phyloP scores from a whole-genome alignment of 768 basidiomycete genomes.

The Phlebiopsis gigantea region DNA sequence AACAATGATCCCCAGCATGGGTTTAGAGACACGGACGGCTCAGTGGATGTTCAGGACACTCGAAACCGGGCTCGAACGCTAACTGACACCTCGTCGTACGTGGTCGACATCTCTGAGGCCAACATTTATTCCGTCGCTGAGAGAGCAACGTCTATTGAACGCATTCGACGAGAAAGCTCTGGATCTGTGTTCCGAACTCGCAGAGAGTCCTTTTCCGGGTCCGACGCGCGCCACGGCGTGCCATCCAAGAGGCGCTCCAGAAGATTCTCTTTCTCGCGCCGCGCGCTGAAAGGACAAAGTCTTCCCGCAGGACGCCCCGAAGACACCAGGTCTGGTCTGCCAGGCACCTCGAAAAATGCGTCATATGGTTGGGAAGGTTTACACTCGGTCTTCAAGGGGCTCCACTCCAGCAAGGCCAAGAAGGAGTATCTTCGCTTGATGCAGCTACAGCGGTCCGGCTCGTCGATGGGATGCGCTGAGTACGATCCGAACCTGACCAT shows the following conservation, averaged over 20 bases:
- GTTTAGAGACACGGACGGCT: neutral
- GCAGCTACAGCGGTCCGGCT: neutral
- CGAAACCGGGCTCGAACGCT: neutral
- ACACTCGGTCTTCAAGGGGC: constrained; percentile 3
- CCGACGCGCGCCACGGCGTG: neutral
- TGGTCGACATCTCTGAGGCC: neutral
- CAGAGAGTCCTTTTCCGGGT: neutral
- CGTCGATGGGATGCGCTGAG: constrained; percentile 9
- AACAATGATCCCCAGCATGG: neutral
- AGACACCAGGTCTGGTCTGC: neutral
- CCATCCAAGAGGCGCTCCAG: constrained; percentile 14
- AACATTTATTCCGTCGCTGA: too few relatives aligned
- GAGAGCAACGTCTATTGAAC: too few relatives aligned
- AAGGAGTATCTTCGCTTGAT: neutral
- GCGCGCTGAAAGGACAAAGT: constrained; percentile 15
- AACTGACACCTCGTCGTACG: neutral
- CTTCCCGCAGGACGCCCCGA: neutral
- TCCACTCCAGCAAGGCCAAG: neutral
- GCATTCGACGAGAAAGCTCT: too few relatives aligned
- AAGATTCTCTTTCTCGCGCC: constrained; percentile 22
- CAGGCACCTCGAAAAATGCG: neutral
- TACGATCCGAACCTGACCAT: constrained; percentile 20
- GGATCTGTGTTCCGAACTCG: too few relatives aligned
- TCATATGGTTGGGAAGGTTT: neutral
- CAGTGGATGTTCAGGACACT: neutral